Base-by-base conservation (phyloP, 106 monocot genomes). In the Vanilla planifolia region DNA sequence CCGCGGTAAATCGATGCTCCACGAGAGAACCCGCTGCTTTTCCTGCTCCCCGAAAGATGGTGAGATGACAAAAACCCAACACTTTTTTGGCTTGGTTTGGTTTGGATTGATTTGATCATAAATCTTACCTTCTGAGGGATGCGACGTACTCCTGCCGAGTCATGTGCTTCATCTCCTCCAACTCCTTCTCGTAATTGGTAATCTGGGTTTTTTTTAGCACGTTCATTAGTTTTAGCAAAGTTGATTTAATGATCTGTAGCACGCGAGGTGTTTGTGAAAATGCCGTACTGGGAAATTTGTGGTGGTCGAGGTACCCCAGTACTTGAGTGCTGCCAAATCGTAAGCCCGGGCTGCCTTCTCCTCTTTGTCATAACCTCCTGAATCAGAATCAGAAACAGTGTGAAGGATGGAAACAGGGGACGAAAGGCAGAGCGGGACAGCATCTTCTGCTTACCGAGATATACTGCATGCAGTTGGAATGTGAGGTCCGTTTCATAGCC, bases 151-250 rank as follows among this genome's bases (percentile, higher is more conserved):
- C 95, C 68, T 90, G 95, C 75, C 95, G 86, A 22, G 86, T 95
- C 95, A 95, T 95, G 73, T 84, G 83, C 68, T 95, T 90, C 95
- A 95, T 95, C 60, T 95, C 95, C 65, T 90, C 95, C 59, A 95
- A 52, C 55, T 95, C 95, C 11, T 95, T 95, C 56, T 95, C 95
- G 15, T 95, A 95, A 53, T 83, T 87, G 44, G 71, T 90, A 30
- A 90, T 65, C 95, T 95, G 44, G 20, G 44, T 45, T 17, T 17
- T 19, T 45, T 44, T 40, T 9, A 40, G 10, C 13, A 40, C 13
- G 7, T 40, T 9, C 44, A 19, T 19, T 45, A 45, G 1, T 7
- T 45, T 45, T 45, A 4, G 2, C 16, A 19, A 45, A 7, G 20
- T n/a, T 5, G 20, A 45, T 45, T 45, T 20, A 45, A 3, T 17